Percentiles rank a stretch among this genome's conserved stretches.
These are phyloP conservation scores for Eustoma russellianum DNA, from an alignment of 257 asterid genomes.

Conservation along the genomic window DNA sequence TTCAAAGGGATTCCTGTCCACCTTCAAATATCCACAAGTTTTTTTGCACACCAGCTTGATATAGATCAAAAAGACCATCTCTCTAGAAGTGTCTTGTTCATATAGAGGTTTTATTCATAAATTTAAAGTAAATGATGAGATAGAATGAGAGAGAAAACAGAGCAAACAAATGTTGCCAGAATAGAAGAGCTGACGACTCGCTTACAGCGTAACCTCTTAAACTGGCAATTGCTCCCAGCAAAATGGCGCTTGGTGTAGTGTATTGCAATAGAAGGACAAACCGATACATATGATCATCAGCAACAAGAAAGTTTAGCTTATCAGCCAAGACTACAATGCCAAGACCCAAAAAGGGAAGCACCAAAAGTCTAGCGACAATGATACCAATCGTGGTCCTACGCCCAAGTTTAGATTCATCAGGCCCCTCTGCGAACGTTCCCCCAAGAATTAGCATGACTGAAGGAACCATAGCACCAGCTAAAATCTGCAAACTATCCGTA, in stretches of 20 bases:
- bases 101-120: not conserved
- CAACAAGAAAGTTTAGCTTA: slow-evolving; percentile 20
- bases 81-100: no score
- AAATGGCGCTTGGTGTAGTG: slow-evolving; percentile 36
- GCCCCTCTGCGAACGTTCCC: slow-evolving; percentile 41
- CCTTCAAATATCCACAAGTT: no score
- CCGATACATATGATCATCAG: slow-evolving; percentile 25
- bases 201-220: slow-evolving; percentile 38
- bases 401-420: slow-evolving; percentile 30
- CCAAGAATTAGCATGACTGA: slow-evolving; percentile 41
- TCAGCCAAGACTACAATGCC: slow-evolving; percentile 27
- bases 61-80: no score
- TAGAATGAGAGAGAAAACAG: slow-evolving; percentile 28
- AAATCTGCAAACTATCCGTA: slow-evolving; percentile 31
- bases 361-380: slow-evolving; percentile 25
- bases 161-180: slow-evolving; percentile 39
- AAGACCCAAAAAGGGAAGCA: slow-evolving; percentile 29
- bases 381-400: slow-evolving; percentile 30
- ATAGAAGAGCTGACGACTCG: slow-evolving; percentile 36
- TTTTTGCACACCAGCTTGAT: no score
- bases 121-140: slow-evolving; percentile 22
- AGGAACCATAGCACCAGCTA: slow-evolving; percentile 39
- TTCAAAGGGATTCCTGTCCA: no score
- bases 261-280: slow-evolving; percentile 35
- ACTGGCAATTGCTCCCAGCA: slow-evolving; percentile 36